Evolutionary conservation across 495 filamentous ascomycete species (phyloP).

Genomic region (Talaromyces borbonicus): DNA sequence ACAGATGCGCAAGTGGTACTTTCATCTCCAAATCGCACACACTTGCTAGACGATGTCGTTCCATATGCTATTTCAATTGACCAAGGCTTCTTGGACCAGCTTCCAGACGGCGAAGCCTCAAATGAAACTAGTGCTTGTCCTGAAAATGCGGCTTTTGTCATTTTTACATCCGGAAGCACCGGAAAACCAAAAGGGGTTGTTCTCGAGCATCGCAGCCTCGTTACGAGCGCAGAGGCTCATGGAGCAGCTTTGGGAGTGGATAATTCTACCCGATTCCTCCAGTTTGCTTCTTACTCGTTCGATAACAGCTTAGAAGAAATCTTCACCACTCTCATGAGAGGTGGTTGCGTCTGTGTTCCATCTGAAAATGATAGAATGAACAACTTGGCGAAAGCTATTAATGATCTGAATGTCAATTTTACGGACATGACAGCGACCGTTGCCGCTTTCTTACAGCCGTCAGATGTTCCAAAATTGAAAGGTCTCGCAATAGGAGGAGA

Average conservation of each 20-base stretch:
- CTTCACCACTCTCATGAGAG: slow-evolving; percentile 28
- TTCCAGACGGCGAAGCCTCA: slow-evolving; percentile 14
- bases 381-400: slow-evolving; percentile 24
- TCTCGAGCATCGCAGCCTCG: slow-evolving; percentile 26
- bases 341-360: slow-evolving; percentile 37
- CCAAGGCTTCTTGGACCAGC: slow-evolving; percentile 27
- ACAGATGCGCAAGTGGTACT: slow-evolving; percentile 33
- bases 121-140: slow-evolving; percentile 11
- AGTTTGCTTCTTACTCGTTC: slow-evolving; percentile 41
- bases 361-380: slow-evolving; percentile 19
- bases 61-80: slow-evolving; percentile 32
- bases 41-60: slow-evolving; percentile 25
- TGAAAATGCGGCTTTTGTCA: slow-evolving; percentile 36
- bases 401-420: slow-evolving; percentile 22
- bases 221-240: slow-evolving; percentile 26
- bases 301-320: slow-evolving; percentile 33
- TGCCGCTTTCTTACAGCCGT: slow-evolving; percentile 10
- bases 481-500: slow-evolving; percentile 16
- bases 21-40: slow-evolving; percentile 28
- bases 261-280: slow-evolving; percentile 45
- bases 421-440: slow-evolving; percentile 27
- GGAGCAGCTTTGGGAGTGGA: slow-evolving; percentile 34
- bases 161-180: slow-evolving; percentile 42
- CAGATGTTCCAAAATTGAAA: slow-evolving; percentile 13
- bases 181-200: slow-evolving; percentile 30